Evolutionary conservation across 352 stramenopile genomes (phyloP), one percentile per base, ranked within the genome.

Genomic region (Bremia lactucae): DNA sequence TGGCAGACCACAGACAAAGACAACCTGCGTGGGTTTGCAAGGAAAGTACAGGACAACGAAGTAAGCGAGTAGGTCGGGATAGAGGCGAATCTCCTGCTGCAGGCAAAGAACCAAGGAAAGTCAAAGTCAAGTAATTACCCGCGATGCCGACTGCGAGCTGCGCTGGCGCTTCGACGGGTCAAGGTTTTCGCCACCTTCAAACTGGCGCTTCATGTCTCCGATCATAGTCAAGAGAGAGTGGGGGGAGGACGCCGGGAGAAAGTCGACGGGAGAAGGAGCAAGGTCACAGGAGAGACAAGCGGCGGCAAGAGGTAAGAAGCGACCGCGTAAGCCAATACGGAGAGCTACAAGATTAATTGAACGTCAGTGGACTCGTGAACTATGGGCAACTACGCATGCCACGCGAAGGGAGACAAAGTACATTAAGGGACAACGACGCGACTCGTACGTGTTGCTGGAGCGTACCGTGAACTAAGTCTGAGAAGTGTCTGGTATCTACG

Each of bases 1-100:
- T 6, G 78, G 78, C 6, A 90, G 56, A 21, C 71, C 72, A 29
- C 73, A 75, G n/a, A 87, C 74, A 41, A 85, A 86, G 13, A 90
- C 64, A 36, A 86, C 74, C 75, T 88, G 59, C 21, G 31, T 39
- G 18, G 18, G n/a, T 28, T 31, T 33, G 52, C 28, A 42, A 56
- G 42, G 36, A 61, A 31, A 46, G 40, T 61, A 40, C 31, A 60
- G 20, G 45, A 47, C 41, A 47, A 24, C 43, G 14, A 51, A 44
- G 26, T 47, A 34, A 61, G 55, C 22, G 22, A 56, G 46, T 19
- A 51, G 22, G 48, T 41, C 20, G 4, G 25, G 36, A 0, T 37
- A 22, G 13, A 35, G 34, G 3, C 21, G 36, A 9, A 8, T 18
- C 8, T 5, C 23, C 28, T 24, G 14, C 14, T n/a, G 13, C 14